Evolutionary conservation across 148 eudicot species (phyloP), one percentile per base, ranked within the genome.

Genomic region (Dysphania ambrosioides): DNA sequence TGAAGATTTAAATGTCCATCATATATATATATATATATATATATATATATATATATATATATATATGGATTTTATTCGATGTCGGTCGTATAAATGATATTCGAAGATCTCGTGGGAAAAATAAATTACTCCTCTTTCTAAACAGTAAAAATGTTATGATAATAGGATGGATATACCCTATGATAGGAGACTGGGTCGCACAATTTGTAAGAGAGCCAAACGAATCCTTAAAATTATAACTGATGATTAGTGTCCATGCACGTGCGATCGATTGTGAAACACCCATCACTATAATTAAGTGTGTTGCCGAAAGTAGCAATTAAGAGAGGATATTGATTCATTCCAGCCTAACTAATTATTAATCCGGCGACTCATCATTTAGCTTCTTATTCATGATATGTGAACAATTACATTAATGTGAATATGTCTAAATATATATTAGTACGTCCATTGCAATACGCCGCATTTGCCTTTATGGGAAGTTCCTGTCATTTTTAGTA

Each of bases 271-370:
- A 65, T 63, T n/a, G 59, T 62, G 27, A 44, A 32, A 63, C 23
- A 40, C n/a, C 1, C 32, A 2, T 51, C 24, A 65, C 66, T 21
- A 16, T 26, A n/a, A 59, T 36, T n/a, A 29, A 35, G 31, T 36
- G 71, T 66, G 9, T 30, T 66, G 77, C 77, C 77, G 77, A 75
- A 75, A 75, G 77, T 75, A 75, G 77, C 66, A 66, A 67, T 11
- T 63, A 36, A 4, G n/a, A 40, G 15, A n/a, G 55, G 68, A 42
- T 67, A 42, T 44, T 38, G 64, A 58, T 72, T 72, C 34, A n/a
- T n/a, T n/a, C n/a, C n/a, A 59, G 19, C 55, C 38, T 16, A 72
- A 63, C 56, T 61, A 23, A 60, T n/a, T n/a, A 13, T 73, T 40
- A 61, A 40, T 61, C n/a, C 77, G 77, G 77, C 77, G 47, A 36